phyloP scores from a whole-genome alignment of 306 rosid genomes.

The Cucumis melo region DNA sequence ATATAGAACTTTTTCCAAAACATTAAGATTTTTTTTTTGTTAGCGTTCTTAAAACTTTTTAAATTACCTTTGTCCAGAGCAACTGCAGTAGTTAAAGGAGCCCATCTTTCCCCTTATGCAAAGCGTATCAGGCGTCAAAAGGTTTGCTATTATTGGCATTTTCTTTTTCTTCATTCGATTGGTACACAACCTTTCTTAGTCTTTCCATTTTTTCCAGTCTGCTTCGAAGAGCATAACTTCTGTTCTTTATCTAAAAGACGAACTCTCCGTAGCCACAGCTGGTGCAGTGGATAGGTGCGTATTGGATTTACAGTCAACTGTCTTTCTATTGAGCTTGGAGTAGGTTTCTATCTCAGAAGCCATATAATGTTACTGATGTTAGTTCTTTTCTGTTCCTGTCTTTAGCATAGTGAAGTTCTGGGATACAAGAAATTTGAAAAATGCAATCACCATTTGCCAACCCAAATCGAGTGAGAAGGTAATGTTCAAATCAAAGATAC shows the following conservation, averaged over 20 bases:
- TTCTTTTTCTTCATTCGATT: neutral
- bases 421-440: slow-evolving; percentile 80
- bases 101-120: slow-evolving; percentile 47
- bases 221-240: slow-evolving; percentile 90
- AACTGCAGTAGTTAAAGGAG: slow-evolving; percentile 48
- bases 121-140: slow-evolving; percentile 49
- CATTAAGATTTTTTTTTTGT: neutral
- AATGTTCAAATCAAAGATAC: slow-evolving; percentile 8
- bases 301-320: neutral
- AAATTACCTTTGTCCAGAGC: slow-evolving; percentile 36
- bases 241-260: slow-evolving; percentile 77
- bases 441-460: slow-evolving; percentile 38
- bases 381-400: slow-evolving; percentile 1
- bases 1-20: neutral
- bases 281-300: slow-evolving; percentile 85
- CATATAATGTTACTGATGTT: neutral
- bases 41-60: neutral
- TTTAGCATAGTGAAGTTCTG: slow-evolving; percentile 81
- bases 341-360: neutral
- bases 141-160: slow-evolving; percentile 37
- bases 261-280: slow-evolving; percentile 72
- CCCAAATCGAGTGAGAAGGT: slow-evolving; percentile 53
- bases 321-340: neutral
- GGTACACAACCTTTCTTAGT: slow-evolving; percentile 5
- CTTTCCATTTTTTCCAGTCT: slow-evolving; percentile 31